These are phyloP conservation scores for Domatiomyces globalis DNA, from an alignment of 2,329 filamentous ascomycete genomes.

Conservation along the genomic window DNA sequence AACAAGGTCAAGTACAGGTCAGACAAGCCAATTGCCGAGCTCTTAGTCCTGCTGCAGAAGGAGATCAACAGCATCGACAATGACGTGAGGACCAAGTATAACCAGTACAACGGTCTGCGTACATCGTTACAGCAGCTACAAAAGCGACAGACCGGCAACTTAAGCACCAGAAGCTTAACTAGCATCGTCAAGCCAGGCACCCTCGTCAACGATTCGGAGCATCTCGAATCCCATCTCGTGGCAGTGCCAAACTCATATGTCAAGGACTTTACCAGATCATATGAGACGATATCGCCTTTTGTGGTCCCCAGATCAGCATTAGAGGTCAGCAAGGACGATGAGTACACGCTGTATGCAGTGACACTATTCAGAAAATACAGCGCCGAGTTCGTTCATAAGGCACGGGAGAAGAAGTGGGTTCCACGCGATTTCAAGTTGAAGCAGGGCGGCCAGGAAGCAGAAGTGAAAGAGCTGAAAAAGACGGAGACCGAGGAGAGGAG, in stretches of 20 bases:
- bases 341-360: slow-evolving; percentile 77
- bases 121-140: slow-evolving; percentile 67
- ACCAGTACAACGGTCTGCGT: slow-evolving; percentile 85
- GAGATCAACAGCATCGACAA: slow-evolving; percentile 87
- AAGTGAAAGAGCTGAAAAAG: slow-evolving; percentile 71
- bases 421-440: slow-evolving; percentile 89
- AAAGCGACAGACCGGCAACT: slow-evolving; percentile 83
- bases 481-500: slow-evolving; percentile 76
- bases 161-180: slow-evolving; percentile 85
- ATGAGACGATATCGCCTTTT: slow-evolving; percentile 81
- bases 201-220: slow-evolving; percentile 60
- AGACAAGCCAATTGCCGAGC: slow-evolving; percentile 75
- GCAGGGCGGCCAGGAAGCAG: slow-evolving; percentile 77
- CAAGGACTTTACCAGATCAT: slow-evolving; percentile 78
- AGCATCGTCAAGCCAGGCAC: slow-evolving; percentile 69
- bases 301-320: slow-evolving; percentile 80
- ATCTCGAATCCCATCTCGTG: slow-evolving; percentile 87
- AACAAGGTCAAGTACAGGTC: slow-evolving; percentile 96
- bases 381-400: slow-evolving; percentile 79
- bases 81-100: slow-evolving; percentile 87
- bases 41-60: slow-evolving; percentile 83
- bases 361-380: slow-evolving; percentile 88
- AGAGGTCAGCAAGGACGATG: slow-evolving; percentile 70
- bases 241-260: slow-evolving; percentile 66
- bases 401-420: slow-evolving; percentile 84